Conservation (phyloP, 2,329 filamentous ascomycete genomes). For the Myriangium duriaei region DNA sequence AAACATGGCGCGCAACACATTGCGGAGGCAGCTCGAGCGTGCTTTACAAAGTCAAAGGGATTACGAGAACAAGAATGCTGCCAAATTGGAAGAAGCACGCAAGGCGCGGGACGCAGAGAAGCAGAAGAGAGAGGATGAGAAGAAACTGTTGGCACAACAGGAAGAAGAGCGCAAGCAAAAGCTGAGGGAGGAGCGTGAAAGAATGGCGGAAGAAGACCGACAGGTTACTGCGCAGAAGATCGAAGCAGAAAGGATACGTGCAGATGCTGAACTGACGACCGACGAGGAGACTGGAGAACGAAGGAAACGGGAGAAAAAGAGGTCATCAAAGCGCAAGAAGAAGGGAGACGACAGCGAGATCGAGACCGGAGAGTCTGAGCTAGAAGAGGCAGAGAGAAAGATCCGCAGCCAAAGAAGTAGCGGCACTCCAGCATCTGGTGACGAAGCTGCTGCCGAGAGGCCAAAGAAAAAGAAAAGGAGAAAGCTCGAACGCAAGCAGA, state of each 20-base stretch:
- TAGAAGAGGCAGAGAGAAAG: slow-evolving; percentile 28
- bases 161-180: slow-evolving; percentile 65
- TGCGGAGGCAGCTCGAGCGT: slow-evolving; percentile 80
- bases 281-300: slow-evolving; percentile 73
- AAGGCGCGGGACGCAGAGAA: slow-evolving; percentile 71
- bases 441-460: slow-evolving; percentile 43
- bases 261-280: slow-evolving; percentile 65
- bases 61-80: slow-evolving; percentile 86
- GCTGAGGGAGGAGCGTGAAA: slow-evolving; percentile 74
- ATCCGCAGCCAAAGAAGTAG: slow-evolving; percentile 23
- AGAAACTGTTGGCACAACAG: slow-evolving; percentile 52
- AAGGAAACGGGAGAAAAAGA: slow-evolving; percentile 60
- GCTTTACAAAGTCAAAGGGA: slow-evolving; percentile 73
- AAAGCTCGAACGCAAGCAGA: slow-evolving; percentile 43
- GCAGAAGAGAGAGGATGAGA: slow-evolving; percentile 63
- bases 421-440: slow-evolving; percentile 27
- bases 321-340: slow-evolving; percentile 24
- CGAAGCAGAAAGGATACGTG: slow-evolving; percentile 51
- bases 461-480: slow-evolving; percentile 49
- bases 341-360: slow-evolving; percentile 46
- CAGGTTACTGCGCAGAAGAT: slow-evolving; percentile 57
- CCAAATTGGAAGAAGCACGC: slow-evolving; percentile 70
- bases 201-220: slow-evolving; percentile 63
- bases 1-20: slow-evolving; percentile 93
- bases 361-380: slow-evolving; percentile 34